These are phyloP conservation scores for Cyclocybe cylindracea DNA, from an alignment of 768 basidiomycete species.

Conservation along the genomic window DNA sequence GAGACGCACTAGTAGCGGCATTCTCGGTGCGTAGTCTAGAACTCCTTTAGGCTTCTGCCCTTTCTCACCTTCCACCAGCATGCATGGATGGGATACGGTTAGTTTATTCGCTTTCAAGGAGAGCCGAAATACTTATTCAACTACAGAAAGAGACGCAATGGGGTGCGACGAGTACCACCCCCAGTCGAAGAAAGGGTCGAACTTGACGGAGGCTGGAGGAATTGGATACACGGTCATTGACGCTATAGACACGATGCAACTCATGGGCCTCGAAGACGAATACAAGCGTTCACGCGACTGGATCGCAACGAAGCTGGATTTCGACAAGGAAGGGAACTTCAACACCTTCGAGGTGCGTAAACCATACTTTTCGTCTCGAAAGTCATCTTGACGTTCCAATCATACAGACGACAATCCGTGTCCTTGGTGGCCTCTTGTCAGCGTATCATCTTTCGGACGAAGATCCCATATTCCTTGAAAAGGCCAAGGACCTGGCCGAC, in stretches of 20 bases:
- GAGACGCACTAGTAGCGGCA: slow-evolving; percentile 72
- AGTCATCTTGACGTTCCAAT: slow-evolving; percentile 40
- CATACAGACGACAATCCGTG: slow-evolving; percentile 85
- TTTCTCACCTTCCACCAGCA: slow-evolving; percentile 47
- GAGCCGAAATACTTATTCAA: neutral
- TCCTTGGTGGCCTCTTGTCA: slow-evolving; percentile 88
- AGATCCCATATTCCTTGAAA: slow-evolving; percentile 72
- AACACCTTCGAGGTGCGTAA: slow-evolving; percentile 86
- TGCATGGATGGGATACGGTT: slow-evolving; percentile 88
- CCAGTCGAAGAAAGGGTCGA: slow-evolving; percentile 69
- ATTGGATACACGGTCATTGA: slow-evolving; percentile 93
- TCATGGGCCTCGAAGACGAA: slow-evolving; percentile 85
- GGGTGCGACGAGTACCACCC: slow-evolving; percentile 94
- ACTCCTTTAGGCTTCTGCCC: neutral
- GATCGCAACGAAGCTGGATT: slow-evolving; percentile 68
- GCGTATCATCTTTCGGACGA: slow-evolving; percentile 79
- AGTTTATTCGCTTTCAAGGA: slow-evolving; percentile 14
- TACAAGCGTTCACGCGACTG: slow-evolving; percentile 79
- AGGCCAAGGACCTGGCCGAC: slow-evolving; percentile 81
- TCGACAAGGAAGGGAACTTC: slow-evolving; percentile 79
- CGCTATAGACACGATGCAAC: slow-evolving; percentile 83
- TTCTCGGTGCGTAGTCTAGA: slow-evolving; percentile 60
- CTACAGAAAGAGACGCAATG: slow-evolving; percentile 85
- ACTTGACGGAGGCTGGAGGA: slow-evolving; percentile 75
- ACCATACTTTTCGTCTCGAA: slow-evolving; percentile 57